Evolutionary conservation across 2,329 filamentous ascomycete genomes (phyloP), one percentile per base, ranked within the genome.

Genomic region (Venturia nashicola): DNA sequence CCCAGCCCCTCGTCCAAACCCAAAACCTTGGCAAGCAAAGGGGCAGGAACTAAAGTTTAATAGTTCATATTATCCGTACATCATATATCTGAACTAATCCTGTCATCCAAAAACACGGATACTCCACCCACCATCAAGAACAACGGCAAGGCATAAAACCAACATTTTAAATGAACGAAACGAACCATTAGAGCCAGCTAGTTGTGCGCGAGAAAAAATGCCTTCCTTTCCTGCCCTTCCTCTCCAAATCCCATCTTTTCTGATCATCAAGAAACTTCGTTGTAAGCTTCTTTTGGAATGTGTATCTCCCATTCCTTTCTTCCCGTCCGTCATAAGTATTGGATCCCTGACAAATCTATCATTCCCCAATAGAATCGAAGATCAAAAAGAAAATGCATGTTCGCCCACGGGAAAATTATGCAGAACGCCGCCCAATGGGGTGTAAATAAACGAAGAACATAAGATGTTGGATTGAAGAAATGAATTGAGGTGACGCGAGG

Each of bases 381-480:
- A 27, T 27, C 27, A 27, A 27, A 27, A 27, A 27, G 27, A 27
- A 27, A 27, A 27, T 27, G 27, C 4, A 27, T 27, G 4, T 27
- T 27, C 27, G 27, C 27, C 27, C 27, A 27, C 27, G 36, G 14
- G 14, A 16, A 51, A 23, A 8, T 20, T 20, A 54, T 57, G 51
- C 51, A 57, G 14, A 57, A 57, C 32, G 51, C 51, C 51, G 51
- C 51, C 51, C 14, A 57, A 57, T 57, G 51, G 51, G 48, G 23
- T 55, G 51, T 36, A 34, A 27, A n/a, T 57, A 36, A 12, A 36
- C 18, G 16, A 57, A 36, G 12, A n/a, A 14, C 16, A 36, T 32
- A 32, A 14, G 18, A 32, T 12, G 23, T 32, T 27, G n/a, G 27
- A 27, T 51, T 39, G 11, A 7, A 51, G 46, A 51, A 27, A 23